phyloP scores from a whole-genome alignment of 495 filamentous ascomycete genomes.

The Daldinia grandis region DNA sequence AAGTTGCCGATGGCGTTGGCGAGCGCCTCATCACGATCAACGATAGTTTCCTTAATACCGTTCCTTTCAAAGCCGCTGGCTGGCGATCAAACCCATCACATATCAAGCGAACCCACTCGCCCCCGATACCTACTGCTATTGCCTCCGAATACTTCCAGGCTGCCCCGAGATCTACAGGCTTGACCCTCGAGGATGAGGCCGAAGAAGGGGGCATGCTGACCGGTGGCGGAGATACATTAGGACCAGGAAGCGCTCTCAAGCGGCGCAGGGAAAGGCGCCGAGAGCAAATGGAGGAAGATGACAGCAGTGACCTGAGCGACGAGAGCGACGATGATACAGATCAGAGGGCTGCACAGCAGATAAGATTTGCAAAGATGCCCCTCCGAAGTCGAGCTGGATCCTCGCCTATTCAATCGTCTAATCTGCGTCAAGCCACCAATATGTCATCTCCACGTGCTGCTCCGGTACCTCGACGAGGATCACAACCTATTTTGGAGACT shows the following conservation, averaged over 20 bases:
- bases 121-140: constrained; percentile 90
- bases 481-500: constrained; percentile 76
- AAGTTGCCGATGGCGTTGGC: constrained; percentile 93
- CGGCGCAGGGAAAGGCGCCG: constrained; percentile 65
- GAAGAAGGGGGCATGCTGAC: constrained; percentile 84
- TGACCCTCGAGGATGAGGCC: constrained; percentile 75
- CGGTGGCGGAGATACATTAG: constrained; percentile 74
- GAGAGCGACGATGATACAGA: constrained; percentile 94
- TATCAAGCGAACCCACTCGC: constrained; percentile 92
- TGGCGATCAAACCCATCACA: constrained; percentile 81
- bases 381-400: constrained; percentile 86
- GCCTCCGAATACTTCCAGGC: constrained; percentile 91
- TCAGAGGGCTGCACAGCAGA: constrained; percentile 73
- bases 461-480: constrained; percentile 66
- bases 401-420: constrained; percentile 77
- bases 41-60: constrained; percentile 86
- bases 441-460: constrained; percentile 47
- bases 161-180: constrained; percentile 57
- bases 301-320: constrained; percentile 95
- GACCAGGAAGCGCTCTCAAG: constrained; percentile 67
- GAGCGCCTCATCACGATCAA: constrained; percentile 95
- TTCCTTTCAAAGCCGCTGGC: constrained; percentile 94
- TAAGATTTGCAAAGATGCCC: constrained; percentile 95
- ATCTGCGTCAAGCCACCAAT: constrained; percentile 55
- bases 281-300: constrained; percentile 90